A percentile compares a stretch with the other conserved stretches of the same genome.
Evolutionary conservation across 768 basidiomycete species (phyloP).

Genomic region (Leccinellum rugosiceps): DNA sequence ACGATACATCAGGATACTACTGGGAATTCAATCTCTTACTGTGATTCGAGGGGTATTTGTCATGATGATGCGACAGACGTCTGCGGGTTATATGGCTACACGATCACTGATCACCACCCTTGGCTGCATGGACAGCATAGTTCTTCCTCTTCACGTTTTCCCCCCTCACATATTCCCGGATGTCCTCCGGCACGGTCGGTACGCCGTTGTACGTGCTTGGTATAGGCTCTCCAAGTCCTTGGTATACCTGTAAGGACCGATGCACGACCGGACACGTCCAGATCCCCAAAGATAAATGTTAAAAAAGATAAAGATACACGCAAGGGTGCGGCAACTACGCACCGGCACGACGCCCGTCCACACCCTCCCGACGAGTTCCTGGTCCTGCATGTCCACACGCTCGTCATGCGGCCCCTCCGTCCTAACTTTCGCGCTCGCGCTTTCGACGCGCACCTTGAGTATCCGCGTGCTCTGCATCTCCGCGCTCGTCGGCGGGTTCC

Average conservation of each 20-base stretch:
- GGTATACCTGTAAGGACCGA: slow-evolving; percentile 14
- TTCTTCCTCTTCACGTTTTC: slow-evolving; percentile 25
- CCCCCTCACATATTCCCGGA: slow-evolving; percentile 19
- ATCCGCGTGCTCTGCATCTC: slow-evolving; percentile 24
- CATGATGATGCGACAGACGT: no score
- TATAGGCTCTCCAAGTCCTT: slow-evolving; percentile 25
- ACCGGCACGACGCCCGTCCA: slow-evolving; percentile 28
- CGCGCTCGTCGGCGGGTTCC: slow-evolving; percentile 19
- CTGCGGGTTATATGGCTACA: no score
- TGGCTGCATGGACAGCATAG: slow-evolving; percentile 19
- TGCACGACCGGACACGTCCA: not conserved
- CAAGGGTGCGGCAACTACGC: not conserved
- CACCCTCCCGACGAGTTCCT: slow-evolving; percentile 12
- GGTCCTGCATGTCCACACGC: slow-evolving; percentile 13
- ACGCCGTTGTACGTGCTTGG: slow-evolving; percentile 21
- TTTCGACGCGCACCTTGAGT: slow-evolving; percentile 21
- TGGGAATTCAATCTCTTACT: no score
- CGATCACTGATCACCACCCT: slow-evolving; percentile 33
- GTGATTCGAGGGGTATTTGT: not conserved
- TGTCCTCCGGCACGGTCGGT: slow-evolving; percentile 12
- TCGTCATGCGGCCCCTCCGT: slow-evolving; percentile 24
- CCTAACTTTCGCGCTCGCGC: slow-evolving; percentile 23
- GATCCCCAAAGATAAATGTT: not conserved
- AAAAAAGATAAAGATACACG: not conserved
- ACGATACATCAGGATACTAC: no score